These are phyloP conservation scores for Lineolata rhizophorae DNA, from an alignment of 495 filamentous ascomycete genomes.

Conservation along the genomic window DNA sequence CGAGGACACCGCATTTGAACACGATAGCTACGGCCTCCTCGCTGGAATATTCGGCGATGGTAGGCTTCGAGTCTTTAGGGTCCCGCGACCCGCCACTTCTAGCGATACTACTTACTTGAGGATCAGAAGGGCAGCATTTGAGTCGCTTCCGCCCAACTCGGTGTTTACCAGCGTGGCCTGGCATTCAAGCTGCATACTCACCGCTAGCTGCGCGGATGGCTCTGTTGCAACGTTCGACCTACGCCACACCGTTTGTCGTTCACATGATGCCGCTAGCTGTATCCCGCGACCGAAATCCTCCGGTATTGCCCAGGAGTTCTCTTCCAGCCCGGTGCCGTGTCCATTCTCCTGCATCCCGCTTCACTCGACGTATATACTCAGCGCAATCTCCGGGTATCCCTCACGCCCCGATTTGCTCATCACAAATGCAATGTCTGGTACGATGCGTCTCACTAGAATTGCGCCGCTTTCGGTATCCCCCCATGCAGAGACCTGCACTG, in stretches of 20 bases:
- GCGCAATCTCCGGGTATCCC: slow-evolving; percentile 33
- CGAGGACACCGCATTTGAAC: slow-evolving; percentile 14
- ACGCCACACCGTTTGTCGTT: slow-evolving; percentile 7
- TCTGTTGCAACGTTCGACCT: slow-evolving; percentile 36
- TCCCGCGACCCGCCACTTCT: slow-evolving; percentile 19
- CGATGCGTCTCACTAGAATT: slow-evolving; percentile 33
- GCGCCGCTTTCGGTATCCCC: slow-evolving; percentile 26
- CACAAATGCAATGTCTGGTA: slow-evolving; percentile 34
- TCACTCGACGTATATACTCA: slow-evolving; percentile 37
- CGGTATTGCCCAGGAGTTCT: no score
- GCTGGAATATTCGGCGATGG: slow-evolving; percentile 43
- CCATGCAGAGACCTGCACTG: slow-evolving; percentile 26
- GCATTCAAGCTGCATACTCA: slow-evolving; percentile 36
- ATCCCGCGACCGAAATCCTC: no score
- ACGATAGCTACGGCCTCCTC: slow-evolving; percentile 30
- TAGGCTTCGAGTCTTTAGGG: slow-evolving; percentile 32
- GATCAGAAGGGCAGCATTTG: slow-evolving; percentile 29
- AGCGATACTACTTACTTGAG: slow-evolving; percentile 18
- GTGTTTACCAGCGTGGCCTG: slow-evolving; percentile 39
- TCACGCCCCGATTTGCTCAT: slow-evolving; percentile 32
- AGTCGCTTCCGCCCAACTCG: slow-evolving; percentile 23
- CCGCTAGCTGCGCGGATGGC: slow-evolving; percentile 41
- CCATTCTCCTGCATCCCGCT: slow-evolving; percentile 35
- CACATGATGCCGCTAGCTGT: slow-evolving; percentile 4
- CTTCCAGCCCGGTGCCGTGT: no score